phyloP scores from a whole-genome alignment of 176 grass and related monocot species.

The Rhipidocladum racemiflorum region DNA sequence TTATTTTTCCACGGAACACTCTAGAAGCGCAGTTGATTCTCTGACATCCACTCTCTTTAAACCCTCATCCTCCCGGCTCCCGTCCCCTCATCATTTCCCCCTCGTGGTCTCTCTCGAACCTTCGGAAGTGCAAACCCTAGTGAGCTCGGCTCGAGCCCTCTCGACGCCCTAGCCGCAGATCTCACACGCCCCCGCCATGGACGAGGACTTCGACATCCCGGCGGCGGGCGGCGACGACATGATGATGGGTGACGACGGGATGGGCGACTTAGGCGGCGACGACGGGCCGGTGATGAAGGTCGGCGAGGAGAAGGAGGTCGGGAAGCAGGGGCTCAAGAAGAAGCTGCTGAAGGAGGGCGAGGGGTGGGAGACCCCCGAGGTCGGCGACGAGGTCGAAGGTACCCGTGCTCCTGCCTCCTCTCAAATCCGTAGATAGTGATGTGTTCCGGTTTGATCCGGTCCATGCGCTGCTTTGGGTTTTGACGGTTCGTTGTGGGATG shows the following conservation, averaged over 20 bases:
- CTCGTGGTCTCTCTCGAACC: conserved; percentile 37
- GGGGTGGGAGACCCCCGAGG: conserved; percentile 78
- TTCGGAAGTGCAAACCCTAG: conserved; percentile 46
- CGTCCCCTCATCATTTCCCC: background rate
- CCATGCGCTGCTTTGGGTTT: background rate
- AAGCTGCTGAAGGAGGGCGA: conserved; percentile 87
- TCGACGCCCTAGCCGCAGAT: conserved; percentile 24
- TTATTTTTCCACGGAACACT: conserved; percentile 32
- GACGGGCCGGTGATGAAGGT: conserved; percentile 58
- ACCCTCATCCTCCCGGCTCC: conserved; percentile 1
- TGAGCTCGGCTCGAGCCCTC: background rate
- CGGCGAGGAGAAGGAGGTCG: conserved; percentile 96
- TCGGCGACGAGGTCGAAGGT: conserved; percentile 99
- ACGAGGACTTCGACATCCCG: conserved; percentile 85
- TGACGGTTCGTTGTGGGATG: background rate
- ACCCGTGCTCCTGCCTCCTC: background rate
- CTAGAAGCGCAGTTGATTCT: conserved; percentile 39
- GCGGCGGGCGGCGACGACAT: conserved; percentile 50
- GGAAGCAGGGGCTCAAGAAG: conserved; percentile 91
- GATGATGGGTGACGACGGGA: conserved; percentile 48
- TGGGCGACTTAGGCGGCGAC: conserved; percentile 53
- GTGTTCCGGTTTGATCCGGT: background rate
- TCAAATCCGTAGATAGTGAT: background rate
- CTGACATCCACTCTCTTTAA: conserved; percentile 35
- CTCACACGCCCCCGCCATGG: conserved; percentile 43